Evolutionary conservation across 768 basidiomycete genomes (phyloP).

Genomic region (Termitomyces sp.): DNA sequence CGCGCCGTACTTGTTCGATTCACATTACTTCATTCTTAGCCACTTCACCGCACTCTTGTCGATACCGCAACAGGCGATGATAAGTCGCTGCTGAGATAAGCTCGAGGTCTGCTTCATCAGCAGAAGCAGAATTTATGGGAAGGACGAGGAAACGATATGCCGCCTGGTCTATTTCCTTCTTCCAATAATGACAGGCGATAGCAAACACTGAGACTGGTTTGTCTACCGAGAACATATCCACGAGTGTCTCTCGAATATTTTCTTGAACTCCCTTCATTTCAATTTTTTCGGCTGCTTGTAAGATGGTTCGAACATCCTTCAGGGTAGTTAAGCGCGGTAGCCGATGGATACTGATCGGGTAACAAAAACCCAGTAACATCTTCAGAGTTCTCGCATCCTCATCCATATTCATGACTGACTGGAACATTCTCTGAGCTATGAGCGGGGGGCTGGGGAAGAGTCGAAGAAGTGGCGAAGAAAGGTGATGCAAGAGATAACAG

Average conservation of each 20-base stretch:
- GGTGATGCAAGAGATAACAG: conserved; percentile 56
- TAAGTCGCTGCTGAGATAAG: conserved; percentile 38
- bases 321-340: conserved; percentile 31
- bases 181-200: conserved; percentile 37
- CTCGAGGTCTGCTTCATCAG: conserved; percentile 41
- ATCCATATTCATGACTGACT: conserved; percentile 44
- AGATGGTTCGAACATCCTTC: conserved; percentile 38
- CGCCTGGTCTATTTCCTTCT: conserved; percentile 28
- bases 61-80: conserved; percentile 39
- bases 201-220: conserved; percentile 43
- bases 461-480: conserved; percentile 55
- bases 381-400: conserved; percentile 42
- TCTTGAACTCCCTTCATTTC: conserved; percentile 45
- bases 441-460: conserved; percentile 42
- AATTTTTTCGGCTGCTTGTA: conserved; percentile 47
- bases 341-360: conserved; percentile 39
- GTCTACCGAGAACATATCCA: conserved; percentile 31
- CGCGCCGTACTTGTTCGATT: conserved; percentile 9
- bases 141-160: conserved; percentile 32
- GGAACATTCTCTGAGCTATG: conserved; percentile 33
- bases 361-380: conserved; percentile 45
- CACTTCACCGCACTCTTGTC: conserved; percentile 34
- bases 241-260: conserved; percentile 25
- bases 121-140: conserved; percentile 23
- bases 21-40: background rate